Conservation (phyloP, 495 filamentous ascomycete genomes). For the Choiromyces venosus region DNA sequence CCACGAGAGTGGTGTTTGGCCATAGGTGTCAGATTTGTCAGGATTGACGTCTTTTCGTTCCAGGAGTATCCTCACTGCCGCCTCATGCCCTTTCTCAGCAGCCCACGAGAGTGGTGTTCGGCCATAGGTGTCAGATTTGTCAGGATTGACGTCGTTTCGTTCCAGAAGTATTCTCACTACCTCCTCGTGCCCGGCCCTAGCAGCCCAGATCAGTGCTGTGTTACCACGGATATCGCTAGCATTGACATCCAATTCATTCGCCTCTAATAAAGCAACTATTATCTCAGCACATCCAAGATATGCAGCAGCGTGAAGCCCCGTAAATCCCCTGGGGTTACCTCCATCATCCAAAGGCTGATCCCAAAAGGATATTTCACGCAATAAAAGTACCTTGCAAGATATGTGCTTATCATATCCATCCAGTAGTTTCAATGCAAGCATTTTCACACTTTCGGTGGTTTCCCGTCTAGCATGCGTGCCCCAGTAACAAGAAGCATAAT, state of each 20-base stretch:
- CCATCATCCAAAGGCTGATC: not conserved
- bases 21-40: conserved; percentile 26
- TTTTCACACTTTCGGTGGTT: not conserved
- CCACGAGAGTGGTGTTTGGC: conserved; percentile 44
- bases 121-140: conserved; percentile 15
- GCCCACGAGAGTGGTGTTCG: conserved; percentile 42
- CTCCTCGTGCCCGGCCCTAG: conserved; percentile 35
- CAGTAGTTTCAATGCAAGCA: not conserved
- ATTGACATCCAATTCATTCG: conserved; percentile 22
- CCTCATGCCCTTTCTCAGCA: conserved; percentile 34
- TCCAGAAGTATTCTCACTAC: conserved; percentile 39
- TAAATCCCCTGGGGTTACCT: not conserved
- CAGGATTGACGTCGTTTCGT: conserved; percentile 6
- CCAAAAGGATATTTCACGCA: not conserved
- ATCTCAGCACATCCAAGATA: not conserved
- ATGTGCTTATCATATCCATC: not conserved
- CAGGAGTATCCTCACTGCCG: conserved; percentile 37
- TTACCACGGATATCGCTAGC: conserved; percentile 10
- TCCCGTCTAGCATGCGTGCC: not conserved
- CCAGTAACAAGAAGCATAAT: not conserved
- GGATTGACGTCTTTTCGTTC: conserved; percentile 16
- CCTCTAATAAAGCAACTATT: not conserved
- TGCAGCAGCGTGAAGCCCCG: not conserved
- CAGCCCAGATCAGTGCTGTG: conserved; percentile 39
- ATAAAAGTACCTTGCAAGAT: not conserved